phyloP scores from a whole-genome alignment of 345 rosid species.

The Excoecaria agallocha region DNA sequence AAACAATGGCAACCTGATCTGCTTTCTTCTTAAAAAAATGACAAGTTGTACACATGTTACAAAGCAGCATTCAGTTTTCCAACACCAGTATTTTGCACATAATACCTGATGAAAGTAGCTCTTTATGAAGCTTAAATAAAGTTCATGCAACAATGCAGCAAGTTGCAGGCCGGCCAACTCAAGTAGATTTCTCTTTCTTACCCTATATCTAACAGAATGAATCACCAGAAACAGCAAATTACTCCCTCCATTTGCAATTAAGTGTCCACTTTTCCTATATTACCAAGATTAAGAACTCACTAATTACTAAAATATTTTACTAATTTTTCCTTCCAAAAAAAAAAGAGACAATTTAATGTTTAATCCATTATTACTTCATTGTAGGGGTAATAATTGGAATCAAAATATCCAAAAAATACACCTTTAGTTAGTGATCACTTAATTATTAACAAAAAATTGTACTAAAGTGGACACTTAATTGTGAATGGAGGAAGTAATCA shows the following conservation, averaged over 20 bases:
- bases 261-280: too few species aligned
- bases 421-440: too few species aligned
- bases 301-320: too few species aligned
- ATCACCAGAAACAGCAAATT: background rate
- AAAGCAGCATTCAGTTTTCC: background rate
- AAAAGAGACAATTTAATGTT: too few species aligned
- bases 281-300: too few species aligned
- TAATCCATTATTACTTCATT: too few species aligned
- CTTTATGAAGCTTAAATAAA: background rate
- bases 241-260: background rate
- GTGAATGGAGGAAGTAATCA: background rate
- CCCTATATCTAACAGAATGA: background rate
- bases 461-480: too few species aligned
- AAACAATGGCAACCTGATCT: background rate
- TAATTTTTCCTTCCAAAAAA: too few species aligned
- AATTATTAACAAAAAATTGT: too few species aligned
- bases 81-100: background rate
- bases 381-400: too few species aligned
- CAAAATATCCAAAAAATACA: too few species aligned
- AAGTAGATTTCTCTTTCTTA: background rate
- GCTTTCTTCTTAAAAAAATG: background rate
- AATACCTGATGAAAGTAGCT: background rate
- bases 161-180: background rate
- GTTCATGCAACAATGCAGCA: background rate
- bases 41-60: background rate